Percentiles rank a stretch among this genome's conserved stretches.
Evolutionary conservation across 805 yeast species (phyloP).

Genomic region (Teunomyces cretensis): DNA sequence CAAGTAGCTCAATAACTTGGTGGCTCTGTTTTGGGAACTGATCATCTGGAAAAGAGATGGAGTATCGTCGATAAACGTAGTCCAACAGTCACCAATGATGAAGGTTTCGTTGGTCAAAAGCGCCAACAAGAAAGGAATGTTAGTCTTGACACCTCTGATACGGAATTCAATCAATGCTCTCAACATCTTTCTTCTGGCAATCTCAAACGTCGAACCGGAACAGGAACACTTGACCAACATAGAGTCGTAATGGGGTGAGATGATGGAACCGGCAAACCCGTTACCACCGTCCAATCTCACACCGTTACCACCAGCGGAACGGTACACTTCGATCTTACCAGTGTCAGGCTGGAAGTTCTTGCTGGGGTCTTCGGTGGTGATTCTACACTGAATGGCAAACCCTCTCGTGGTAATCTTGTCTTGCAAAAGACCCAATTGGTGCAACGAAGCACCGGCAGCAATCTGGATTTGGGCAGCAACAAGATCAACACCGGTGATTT

Average conservation of each 20-base stretch:
- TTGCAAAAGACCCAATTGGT: slow-evolving; percentile 88
- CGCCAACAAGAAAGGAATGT: slow-evolving; percentile 93
- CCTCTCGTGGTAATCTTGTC: slow-evolving; percentile 96
- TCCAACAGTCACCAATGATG: slow-evolving; percentile 89
- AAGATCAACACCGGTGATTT: slow-evolving; percentile 95
- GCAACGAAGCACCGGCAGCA: slow-evolving; percentile 95
- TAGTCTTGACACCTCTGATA: slow-evolving; percentile 98
- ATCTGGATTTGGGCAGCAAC: slow-evolving; percentile 99
- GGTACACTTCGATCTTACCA: slow-evolving; percentile 95
- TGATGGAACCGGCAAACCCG: slow-evolving; percentile 95
- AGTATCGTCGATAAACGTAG: slow-evolving; percentile 97
- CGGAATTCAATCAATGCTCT: slow-evolving; percentile 96
- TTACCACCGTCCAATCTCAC: slow-evolving; percentile 98
- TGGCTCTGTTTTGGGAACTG: slow-evolving; percentile 94
- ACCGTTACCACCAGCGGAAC: slow-evolving; percentile 99
- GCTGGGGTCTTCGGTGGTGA: slow-evolving; percentile 96
- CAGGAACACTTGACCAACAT: slow-evolving; percentile 97
- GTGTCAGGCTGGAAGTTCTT: slow-evolving; percentile 98
- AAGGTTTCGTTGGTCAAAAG: slow-evolving; percentile 87
- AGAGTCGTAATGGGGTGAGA: slow-evolving; percentile 96
- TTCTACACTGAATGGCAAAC: slow-evolving; percentile 98
- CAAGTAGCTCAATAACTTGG: slow-evolving; percentile 83
- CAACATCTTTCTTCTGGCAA: slow-evolving; percentile 96
- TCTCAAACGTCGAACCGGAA: slow-evolving; percentile 95
- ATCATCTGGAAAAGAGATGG: slow-evolving; percentile 95